phyloP scores from a whole-genome alignment of 1,284 basidiomycete species.

The Cronartium quercuum region DNA sequence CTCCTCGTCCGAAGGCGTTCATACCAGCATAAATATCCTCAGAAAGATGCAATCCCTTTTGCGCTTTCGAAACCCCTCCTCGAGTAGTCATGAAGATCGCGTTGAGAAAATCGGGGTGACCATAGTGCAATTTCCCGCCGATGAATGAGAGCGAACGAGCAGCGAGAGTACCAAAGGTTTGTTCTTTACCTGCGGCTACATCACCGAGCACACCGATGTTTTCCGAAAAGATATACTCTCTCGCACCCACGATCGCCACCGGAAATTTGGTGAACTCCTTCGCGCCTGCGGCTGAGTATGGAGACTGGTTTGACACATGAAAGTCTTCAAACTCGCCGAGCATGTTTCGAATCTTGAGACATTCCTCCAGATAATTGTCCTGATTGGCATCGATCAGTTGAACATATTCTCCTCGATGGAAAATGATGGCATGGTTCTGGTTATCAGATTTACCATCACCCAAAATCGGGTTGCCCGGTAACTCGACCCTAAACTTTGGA shows the following conservation, averaged over 20 bases:
- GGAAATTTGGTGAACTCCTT: constrained; percentile 68
- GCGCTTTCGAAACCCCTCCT: constrained; percentile 96
- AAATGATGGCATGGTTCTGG: constrained; percentile 98
- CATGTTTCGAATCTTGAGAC: constrained; percentile 97
- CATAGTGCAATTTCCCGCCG: constrained; percentile 97
- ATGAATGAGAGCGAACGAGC: constrained; percentile 94
- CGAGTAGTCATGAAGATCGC: constrained; percentile 97
- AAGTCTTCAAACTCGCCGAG: constrained; percentile 97
- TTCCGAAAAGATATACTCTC: constrained; percentile 99
- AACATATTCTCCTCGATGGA: constrained; percentile 97
- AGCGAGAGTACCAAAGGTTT: constrained; percentile 96
- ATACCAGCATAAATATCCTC: constrained; percentile 99
- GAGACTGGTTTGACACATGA: constrained; percentile 73
- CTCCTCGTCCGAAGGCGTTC: constrained; percentile 94
- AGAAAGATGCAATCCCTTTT: constrained; percentile 95
- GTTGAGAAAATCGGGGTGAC: constrained; percentile 98
- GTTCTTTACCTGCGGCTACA: constrained; percentile 96
- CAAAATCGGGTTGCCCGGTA: constrained; percentile 96
- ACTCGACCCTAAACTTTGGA: constrained; percentile 97
- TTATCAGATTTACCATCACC: constrained; percentile 99
- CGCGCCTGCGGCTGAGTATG: constrained; percentile 71
- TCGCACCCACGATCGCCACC: constrained; percentile 93
- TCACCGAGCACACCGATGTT: constrained; percentile 99
- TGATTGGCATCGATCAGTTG: constrained; percentile 99
- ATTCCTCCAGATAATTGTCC: constrained; percentile 99